Base-by-base conservation (phyloP, 306 rosid genomes). In the Biancaea sappan region DNA sequence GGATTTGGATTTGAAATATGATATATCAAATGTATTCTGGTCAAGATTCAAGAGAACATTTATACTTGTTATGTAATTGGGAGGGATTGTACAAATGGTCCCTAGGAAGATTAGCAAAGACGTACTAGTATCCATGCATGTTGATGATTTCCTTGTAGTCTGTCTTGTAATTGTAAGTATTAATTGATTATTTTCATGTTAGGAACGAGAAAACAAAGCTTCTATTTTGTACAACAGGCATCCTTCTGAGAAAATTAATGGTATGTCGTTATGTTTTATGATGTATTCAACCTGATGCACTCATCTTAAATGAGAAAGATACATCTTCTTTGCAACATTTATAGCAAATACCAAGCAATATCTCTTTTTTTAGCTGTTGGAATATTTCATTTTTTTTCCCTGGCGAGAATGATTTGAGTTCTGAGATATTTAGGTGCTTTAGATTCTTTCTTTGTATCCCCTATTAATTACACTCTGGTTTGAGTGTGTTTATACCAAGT, bases 121-220 rank as follows among this genome's bases (percentile, higher is more conserved):
- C n/a, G 29, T 37, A 14, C 1, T 37, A 35, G 40, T 28, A 58
- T 73, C 52, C 19, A 22, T 63, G 11, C 66, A 61, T 71, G 43
- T 57, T 63, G 47, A 63, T 71, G 31, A 60, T 56, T 63, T 57
- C 15, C 68, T 51, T 72, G 62, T 25, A 52, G 26, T 68, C n/a
- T 69, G 52, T 72, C 44, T 26, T 51, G 14, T 48, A 47, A 29
- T 18, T 57, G 57, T 3, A 57, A 65, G 21, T 65, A 24, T 43
- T 40, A 50, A 64, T 34, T 53, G 19, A 60, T 60, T 69, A 22
- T 71, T 52, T 63, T 78, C 48, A 57, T 85, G 60, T 41, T 85
- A 92, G 97, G 93, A 91, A 84, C 79, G 97, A 85, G 61, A 86
- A 79, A 79, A 94, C 98, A 74, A 91, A 88, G 88, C 98, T 94